Evolutionary conservation across 495 filamentous ascomycete species (phyloP), one percentile per base, ranked within the genome.

Genomic region (Cudoniella acicularis): DNA sequence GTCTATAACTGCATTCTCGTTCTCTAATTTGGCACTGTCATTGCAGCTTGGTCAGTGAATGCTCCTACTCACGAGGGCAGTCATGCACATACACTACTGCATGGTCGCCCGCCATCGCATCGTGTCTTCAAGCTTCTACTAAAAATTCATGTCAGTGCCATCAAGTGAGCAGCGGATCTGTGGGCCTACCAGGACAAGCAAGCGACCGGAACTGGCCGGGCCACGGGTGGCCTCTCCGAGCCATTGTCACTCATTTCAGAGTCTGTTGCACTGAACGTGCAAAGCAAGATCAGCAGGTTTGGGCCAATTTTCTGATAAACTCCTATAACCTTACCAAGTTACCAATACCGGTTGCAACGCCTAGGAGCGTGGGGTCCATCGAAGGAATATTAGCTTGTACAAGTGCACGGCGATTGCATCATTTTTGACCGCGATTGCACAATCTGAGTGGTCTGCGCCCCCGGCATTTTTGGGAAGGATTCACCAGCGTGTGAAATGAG

Each of bases 1-100:
- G 43, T 46, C 43, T 46, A 46, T 46, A 46, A 46, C 43, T 46
- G 43, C 43, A 46, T 46, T 46, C 43, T 46, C 43, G 43, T 46
- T 46, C 43, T 46, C 43, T 46, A 46, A 46, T 46, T 46, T 46
- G 43, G 43, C 43, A 46, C 43, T 46, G 43, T 46, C 43, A 16
- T 46, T 21, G 43, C 43, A 46, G 43, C 43, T 46, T n/a, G 43
- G 13, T 46, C 43, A 46, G 43, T 46, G 13, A 46, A 46, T 46
- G 43, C 8, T 46, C 43, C 43, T 46, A 46, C 43, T 46, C 43
- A 46, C 43, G 43, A 16, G 43, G 43, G 43, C 43, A 46, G 43
- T 46, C 43, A 46, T 46, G 43, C 43, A 21, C 43, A 46, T 46
- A 46, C 43, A 46, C 18, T 46, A 46, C 18, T 46, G 18, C 43